Evolutionary conservation across 306 rosid species (phyloP).

Genomic region (Trifolium dubium): DNA sequence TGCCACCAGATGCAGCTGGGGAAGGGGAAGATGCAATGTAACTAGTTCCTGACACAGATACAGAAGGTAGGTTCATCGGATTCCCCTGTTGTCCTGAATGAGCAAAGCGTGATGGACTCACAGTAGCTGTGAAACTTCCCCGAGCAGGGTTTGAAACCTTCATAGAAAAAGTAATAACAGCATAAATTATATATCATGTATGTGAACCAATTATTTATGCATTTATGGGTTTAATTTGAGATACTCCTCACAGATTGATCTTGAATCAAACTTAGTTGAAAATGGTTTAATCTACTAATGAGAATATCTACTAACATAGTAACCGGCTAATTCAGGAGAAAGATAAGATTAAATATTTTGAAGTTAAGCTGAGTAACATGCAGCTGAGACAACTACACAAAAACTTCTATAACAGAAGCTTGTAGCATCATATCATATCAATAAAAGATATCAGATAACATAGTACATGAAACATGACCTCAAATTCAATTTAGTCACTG

Average conservation of each 20-base stretch:
- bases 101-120: conserved; percentile 85
- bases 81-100: conserved; percentile 64
- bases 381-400: conserved; percentile 30
- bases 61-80: conserved; percentile 64
- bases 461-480: conserved; percentile 8
- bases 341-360: neutral
- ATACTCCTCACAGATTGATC: conserved; percentile 1
- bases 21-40: conserved; percentile 89
- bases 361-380: neutral
- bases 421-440: conserved; percentile 2
- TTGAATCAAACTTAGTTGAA: conserved; percentile 9
- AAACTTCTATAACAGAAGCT: conserved; percentile 22
- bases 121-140: conserved; percentile 53
- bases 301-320: neutral
- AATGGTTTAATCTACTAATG: conserved; percentile 21
- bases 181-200: conserved; percentile 3
- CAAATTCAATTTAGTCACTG: conserved; percentile 18
- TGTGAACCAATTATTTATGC: neutral
- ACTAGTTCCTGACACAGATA: conserved; percentile 76
- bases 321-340: neutral
- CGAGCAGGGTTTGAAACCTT: conserved; percentile 83
- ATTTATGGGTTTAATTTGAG: neutral
- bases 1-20: conserved; percentile 91
- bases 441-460: conserved; percentile 14
- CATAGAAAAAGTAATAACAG: conserved; percentile 39